A percentile compares a stretch with the other conserved stretches of the same genome.
Evolutionary conservation across 176 grass and related monocot genomes (phyloP).

Genomic region (Triticum aestivum): DNA sequence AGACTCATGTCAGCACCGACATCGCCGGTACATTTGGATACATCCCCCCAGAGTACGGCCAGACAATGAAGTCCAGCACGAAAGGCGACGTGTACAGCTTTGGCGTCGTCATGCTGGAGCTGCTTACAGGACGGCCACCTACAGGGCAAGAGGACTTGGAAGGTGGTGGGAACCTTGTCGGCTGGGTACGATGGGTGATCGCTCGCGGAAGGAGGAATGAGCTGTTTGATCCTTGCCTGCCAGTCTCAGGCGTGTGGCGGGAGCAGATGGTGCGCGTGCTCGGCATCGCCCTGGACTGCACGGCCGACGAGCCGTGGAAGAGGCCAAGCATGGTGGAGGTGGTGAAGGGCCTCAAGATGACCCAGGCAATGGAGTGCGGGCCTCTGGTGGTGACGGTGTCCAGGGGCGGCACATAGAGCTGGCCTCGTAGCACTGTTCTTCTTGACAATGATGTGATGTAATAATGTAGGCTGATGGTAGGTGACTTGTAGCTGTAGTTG

Average conservation of each 20-base stretch:
- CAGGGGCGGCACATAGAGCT: constrained; percentile 16
- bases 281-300: constrained; percentile 58
- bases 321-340: constrained; percentile 92
- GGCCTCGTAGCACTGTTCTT: neutral
- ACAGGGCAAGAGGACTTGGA: constrained; percentile 85
- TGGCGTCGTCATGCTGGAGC: constrained; percentile 87
- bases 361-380: constrained; percentile 50
- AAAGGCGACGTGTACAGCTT: constrained; percentile 97
- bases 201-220: constrained; percentile 45
- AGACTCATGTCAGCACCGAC: constrained; percentile 95
- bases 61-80: constrained; percentile 75
- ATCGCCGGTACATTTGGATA: constrained; percentile 93
- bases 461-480: constrained; percentile 34
- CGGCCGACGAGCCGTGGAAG: constrained; percentile 75
- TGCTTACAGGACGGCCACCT: constrained; percentile 82
- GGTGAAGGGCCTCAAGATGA: constrained; percentile 68
- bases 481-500: constrained; percentile 10
- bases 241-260: constrained; percentile 37
- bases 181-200: constrained; percentile 90
- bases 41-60: constrained; percentile 85
- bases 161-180: constrained; percentile 89
- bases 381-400: constrained; percentile 45
- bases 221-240: constrained; percentile 75
- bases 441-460: neutral
- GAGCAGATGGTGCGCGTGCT: constrained; percentile 76